phyloP scores from a whole-genome alignment of 192 early-diverging fungal species.

The Linnemannia elongata region DNA sequence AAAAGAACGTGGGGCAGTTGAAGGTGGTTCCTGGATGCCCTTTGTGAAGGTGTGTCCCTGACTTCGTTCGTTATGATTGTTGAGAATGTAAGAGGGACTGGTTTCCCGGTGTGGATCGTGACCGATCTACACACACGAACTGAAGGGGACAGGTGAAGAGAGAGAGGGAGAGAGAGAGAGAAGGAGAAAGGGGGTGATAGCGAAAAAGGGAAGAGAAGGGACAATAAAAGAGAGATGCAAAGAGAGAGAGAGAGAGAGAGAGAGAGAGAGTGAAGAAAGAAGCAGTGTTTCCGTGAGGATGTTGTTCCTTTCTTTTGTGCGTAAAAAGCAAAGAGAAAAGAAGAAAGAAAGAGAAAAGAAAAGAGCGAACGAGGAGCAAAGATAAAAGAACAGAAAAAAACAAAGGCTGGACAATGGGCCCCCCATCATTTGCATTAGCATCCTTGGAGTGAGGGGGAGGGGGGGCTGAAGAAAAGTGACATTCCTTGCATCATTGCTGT shows the following conservation, averaged over 20 bases:
- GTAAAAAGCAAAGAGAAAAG: background rate
- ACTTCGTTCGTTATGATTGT: background rate
- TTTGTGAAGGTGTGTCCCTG: background rate
- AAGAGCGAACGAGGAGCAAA: background rate
- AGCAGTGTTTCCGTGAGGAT: background rate
- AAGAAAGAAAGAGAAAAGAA: background rate
- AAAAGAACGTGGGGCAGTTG: background rate
- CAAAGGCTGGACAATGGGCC: background rate
- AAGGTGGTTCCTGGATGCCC: background rate
- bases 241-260: background rate
- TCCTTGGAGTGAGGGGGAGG: no score
- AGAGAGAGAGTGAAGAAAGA: background rate
- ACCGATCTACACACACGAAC: background rate
- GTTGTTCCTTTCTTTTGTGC: background rate
- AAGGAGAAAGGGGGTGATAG: background rate
- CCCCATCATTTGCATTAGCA: no score
- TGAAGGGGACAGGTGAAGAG: background rate
- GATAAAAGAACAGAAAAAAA: background rate
- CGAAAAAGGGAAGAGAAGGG: background rate
- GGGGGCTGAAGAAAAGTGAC: background rate
- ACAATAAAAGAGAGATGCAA: no score
- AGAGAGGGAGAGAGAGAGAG: background rate
- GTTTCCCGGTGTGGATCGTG: background rate
- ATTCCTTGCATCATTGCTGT: background rate
- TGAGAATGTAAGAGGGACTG: background rate